Evolutionary conservation across 495 filamentous ascomycete species (phyloP), one percentile per base, ranked within the genome.

Genomic region (Evansstolkia leycettana): DNA sequence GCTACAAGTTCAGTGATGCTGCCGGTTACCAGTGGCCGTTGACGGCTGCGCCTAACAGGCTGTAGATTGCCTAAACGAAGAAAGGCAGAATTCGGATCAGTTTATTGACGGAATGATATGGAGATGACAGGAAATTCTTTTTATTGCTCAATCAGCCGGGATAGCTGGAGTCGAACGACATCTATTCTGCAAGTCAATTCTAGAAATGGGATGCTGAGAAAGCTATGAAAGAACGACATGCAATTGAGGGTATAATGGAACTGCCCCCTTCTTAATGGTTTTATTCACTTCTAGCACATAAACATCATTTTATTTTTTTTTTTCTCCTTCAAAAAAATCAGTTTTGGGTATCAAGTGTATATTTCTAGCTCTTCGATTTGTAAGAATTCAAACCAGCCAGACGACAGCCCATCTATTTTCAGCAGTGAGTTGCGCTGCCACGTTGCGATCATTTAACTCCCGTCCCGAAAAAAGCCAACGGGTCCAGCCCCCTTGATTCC

Each of bases 1-100:
- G 92, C 28, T 98, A 96, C 70, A 94, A 94, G 62, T 98, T 98
- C 69, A 94, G 85, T 54, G 90, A 98, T 50, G 82, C 89, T 32
- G 81, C 87, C 38, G 89, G 90, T 45, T 95, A 94, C 64, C 87
- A 94, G 62, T 95, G 88, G 88, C 82, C 83, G 14, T 74, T 75
- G 43, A 82, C 72, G 36, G 73, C 70, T 43, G 61, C 69, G 34
- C 68, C 74, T 43, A 86, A 80, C 69, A 78, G 85, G 64, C 68
- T 86, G 70, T 85, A 63, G 44, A 47, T 16, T 16, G 5, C 17
- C 13, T 18, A 25, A 15, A 34, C n/a, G 7, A 20, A 2, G 17
- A 34, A 34, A 24, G 24, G 7, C 2, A 7, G 17, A 24, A 13
- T n/a, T 12, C 16, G 9, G 15, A 15, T 23, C 7, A 12, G 7